Percentiles rank a stretch among this genome's conserved stretches.
These are phyloP conservation scores for Ophiocordyceps robertsii DNA, from an alignment of 2,329 filamentous ascomycete genomes.

Conservation along the genomic window DNA sequence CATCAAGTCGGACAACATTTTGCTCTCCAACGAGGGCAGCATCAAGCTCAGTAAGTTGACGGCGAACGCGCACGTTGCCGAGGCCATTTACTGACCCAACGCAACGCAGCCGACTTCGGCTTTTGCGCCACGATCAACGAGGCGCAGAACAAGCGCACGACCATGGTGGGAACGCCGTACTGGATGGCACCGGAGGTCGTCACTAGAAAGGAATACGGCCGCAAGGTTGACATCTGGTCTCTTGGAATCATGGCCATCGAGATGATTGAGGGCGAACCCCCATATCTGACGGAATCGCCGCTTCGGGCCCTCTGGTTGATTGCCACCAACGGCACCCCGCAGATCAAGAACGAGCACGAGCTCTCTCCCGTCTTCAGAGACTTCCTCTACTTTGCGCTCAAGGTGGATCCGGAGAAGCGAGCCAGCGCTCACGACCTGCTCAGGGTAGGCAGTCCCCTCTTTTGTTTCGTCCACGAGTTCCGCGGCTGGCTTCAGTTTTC, in stretches of 20 bases:
- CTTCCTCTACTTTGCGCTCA: constrained; percentile 84
- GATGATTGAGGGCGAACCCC: constrained; percentile 98
- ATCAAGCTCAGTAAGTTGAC: constrained; percentile 81
- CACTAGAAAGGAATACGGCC: constrained; percentile 91
- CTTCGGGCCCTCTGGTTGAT: constrained; percentile 89
- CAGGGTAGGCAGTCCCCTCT: constrained; percentile 49
- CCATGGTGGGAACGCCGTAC: constrained; percentile 97
- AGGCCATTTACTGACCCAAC: constrained; percentile 12
- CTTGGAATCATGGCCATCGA: constrained; percentile 99
- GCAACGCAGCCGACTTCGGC: constrained; percentile 70
- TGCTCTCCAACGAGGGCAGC: constrained; percentile 84
- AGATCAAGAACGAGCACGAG: constrained; percentile 84
- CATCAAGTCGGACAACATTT: constrained; percentile 97
- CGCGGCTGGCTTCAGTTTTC: neutral
- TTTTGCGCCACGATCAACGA: constrained; percentile 99
- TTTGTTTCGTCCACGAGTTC: neutral
- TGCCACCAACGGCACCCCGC: constrained; percentile 88
- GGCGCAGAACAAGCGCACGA: constrained; percentile 90
- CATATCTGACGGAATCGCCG: constrained; percentile 90
- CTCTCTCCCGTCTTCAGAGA: constrained; percentile 74
- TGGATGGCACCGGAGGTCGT: constrained; percentile 99
- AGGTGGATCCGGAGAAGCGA: constrained; percentile 94
- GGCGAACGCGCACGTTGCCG: neutral
- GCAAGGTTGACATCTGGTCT: constrained; percentile 98
- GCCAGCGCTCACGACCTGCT: constrained; percentile 89